Evolutionary conservation across 768 basidiomycete genomes (phyloP).

Genomic region (Pleurotus ostreatus): DNA sequence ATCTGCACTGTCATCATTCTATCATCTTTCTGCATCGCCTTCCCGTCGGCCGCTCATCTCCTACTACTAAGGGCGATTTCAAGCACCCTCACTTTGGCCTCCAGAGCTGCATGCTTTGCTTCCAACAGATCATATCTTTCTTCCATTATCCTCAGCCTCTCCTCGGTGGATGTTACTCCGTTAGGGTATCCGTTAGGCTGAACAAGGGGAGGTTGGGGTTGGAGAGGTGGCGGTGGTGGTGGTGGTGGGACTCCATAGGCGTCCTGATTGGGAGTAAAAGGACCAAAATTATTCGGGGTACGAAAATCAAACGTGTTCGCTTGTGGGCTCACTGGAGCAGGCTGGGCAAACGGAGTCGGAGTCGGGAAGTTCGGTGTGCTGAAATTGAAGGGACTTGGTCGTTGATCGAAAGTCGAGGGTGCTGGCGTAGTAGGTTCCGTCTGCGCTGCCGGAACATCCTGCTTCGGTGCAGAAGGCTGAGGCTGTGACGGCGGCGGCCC

Average conservation of each 20-base stretch:
- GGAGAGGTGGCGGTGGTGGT: neutral
- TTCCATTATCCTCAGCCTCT: neutral
- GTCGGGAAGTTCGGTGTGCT: no score
- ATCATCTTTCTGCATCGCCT: neutral
- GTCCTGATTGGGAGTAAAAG: no score
- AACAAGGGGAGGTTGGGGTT: neutral
- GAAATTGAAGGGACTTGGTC: no score
- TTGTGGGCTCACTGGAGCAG: no score
- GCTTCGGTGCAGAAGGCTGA: neutral
- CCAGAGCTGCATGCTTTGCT: conserved; percentile 2
- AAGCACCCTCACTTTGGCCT: conserved; percentile 7
- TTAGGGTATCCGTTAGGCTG: neutral
- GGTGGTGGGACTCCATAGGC: neutral
- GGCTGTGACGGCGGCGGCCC: neutral
- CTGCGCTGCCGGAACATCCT: neutral
- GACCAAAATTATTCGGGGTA: no score
- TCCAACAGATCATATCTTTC: conserved; percentile 1
- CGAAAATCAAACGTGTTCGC: no score
- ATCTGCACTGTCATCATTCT: neutral
- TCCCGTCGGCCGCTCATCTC: neutral
- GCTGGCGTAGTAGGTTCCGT: neutral
- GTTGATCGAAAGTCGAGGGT: neutral
- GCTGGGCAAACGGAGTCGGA: no score
- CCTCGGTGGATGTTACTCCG: neutral
- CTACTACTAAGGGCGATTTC: neutral